Conservation (phyloP, 176 grass and related monocot species). For the Pontederia crassipes region DNA sequence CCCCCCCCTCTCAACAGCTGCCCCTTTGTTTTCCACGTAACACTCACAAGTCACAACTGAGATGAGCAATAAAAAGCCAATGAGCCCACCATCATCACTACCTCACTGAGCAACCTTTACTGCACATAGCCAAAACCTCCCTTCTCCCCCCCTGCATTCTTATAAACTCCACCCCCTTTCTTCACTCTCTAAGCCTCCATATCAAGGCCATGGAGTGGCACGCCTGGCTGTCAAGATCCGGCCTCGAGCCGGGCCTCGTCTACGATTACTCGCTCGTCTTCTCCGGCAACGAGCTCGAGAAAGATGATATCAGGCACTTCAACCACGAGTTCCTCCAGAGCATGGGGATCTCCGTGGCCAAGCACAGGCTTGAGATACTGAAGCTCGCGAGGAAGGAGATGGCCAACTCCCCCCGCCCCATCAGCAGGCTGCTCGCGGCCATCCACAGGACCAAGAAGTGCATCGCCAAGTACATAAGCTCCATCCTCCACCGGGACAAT, state of each 20-base stretch:
- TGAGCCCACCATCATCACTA: no score
- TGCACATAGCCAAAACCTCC: background rate
- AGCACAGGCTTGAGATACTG: conserved; percentile 87
- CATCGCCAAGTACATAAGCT: conserved; percentile 22
- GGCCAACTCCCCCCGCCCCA: conserved; percentile 18
- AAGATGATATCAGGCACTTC: conserved; percentile 49
- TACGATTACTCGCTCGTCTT: conserved; percentile 56
- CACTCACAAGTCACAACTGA: no score
- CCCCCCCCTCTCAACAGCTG: no score
- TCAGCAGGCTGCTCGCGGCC: conserved; percentile 33
- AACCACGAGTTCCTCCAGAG: conserved; percentile 64
- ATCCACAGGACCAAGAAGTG: conserved; percentile 33
- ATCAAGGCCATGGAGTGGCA: conserved; percentile 69
- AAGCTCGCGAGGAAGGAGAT: conserved; percentile 40
- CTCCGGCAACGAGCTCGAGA: conserved; percentile 59
- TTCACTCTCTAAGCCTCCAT: background rate
- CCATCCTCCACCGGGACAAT: conserved; percentile 4
- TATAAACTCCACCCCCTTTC: background rate
- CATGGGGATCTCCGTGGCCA: conserved; percentile 83
- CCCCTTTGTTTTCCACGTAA: no score
- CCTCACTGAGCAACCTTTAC: background rate
- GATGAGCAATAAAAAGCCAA: no score
- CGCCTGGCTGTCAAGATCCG: conserved; percentile 57
- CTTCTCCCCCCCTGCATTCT: background rate
- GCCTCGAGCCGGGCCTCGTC: conserved; percentile 39